phyloP scores from a whole-genome alignment of 495 filamentous ascomycete genomes.

The Penicillium bialowiezense region DNA sequence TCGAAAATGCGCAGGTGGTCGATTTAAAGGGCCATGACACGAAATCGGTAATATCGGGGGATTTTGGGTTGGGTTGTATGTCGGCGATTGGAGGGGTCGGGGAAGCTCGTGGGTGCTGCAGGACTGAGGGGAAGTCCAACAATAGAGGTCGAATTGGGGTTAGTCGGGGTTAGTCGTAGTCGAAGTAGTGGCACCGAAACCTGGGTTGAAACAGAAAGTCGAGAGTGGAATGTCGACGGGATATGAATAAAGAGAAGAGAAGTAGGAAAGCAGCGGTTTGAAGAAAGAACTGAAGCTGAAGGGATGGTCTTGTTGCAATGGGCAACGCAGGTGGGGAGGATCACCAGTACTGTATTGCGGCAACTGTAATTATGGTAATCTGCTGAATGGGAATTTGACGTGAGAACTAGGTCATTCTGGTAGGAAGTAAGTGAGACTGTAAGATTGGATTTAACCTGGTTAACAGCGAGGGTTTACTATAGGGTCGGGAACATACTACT shows the following conservation, averaged over 20 bases:
- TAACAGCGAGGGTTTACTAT: too few species aligned
- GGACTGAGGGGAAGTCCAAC: conserved; percentile 8
- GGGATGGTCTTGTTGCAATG: conserved; percentile 52
- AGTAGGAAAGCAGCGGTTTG: conserved; percentile 29
- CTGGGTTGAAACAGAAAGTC: too few species aligned
- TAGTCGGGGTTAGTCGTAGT: too few species aligned
- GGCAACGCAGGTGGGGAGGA: conserved; percentile 51
- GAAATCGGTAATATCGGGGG: conserved; percentile 8
- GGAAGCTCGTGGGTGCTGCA: conserved; percentile 23
- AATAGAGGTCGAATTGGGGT: neutral
- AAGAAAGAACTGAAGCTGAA: conserved; percentile 49
- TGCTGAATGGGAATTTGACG: neutral
- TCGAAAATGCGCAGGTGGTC: neutral
- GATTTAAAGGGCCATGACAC: conserved; percentile 6
- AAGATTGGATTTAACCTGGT: too few species aligned
- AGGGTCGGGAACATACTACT: too few species aligned
- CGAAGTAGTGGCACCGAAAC: too few species aligned
- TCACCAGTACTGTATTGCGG: conserved; percentile 32
- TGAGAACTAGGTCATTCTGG: too few species aligned
- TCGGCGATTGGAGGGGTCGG: conserved; percentile 23
- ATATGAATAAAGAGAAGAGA: conserved; percentile 14
- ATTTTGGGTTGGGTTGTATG: conserved; percentile 13
- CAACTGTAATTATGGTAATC: conserved; percentile 1
- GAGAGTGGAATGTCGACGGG: conserved; percentile 8
- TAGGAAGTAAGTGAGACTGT: too few species aligned